Percentiles rank a stretch among this genome's conserved stretches.
Evolutionary conservation across 2,329 filamentous ascomycete genomes (phyloP).

Genomic region (Nothomitra cinnamomea): DNA sequence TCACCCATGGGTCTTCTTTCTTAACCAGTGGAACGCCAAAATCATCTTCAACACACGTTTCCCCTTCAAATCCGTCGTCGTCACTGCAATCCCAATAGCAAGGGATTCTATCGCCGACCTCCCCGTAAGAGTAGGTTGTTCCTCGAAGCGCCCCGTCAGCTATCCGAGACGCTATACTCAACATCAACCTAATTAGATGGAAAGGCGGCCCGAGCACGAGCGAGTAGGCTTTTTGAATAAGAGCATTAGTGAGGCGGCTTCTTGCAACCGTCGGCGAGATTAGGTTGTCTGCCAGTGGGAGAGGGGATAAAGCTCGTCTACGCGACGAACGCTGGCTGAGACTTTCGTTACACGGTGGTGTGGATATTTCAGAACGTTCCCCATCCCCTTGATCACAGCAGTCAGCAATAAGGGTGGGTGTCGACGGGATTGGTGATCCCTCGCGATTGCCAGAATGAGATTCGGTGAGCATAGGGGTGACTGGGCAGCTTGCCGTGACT

Average conservation of each 20-base stretch:
- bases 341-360: neutral
- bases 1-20: neutral
- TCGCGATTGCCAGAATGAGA: slow-evolving; percentile 23
- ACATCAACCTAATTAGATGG: slow-evolving; percentile 60
- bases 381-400: neutral
- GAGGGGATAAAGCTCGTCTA: slow-evolving; percentile 43
- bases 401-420: slow-evolving; percentile 10
- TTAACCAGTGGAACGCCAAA: slow-evolving; percentile 30
- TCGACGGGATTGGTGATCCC: slow-evolving; percentile 8
- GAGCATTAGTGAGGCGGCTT: slow-evolving; percentile 37
- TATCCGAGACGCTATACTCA: slow-evolving; percentile 65
- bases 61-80: slow-evolving; percentile 30
- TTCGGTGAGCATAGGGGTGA: slow-evolving; percentile 18
- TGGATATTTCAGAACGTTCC: neutral
- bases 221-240: slow-evolving; percentile 62
- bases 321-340: slow-evolving; percentile 13
- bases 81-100: slow-evolving; percentile 43
- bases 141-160: slow-evolving; percentile 46
- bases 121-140: slow-evolving; percentile 36
- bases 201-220: slow-evolving; percentile 67
- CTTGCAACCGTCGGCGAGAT: slow-evolving; percentile 36
- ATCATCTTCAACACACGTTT: slow-evolving; percentile 38
- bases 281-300: slow-evolving; percentile 51
- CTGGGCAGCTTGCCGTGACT: neutral
- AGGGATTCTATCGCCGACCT: slow-evolving; percentile 35